Conservation (phyloP, 805 yeast genomes). For the Pichia californica region DNA sequence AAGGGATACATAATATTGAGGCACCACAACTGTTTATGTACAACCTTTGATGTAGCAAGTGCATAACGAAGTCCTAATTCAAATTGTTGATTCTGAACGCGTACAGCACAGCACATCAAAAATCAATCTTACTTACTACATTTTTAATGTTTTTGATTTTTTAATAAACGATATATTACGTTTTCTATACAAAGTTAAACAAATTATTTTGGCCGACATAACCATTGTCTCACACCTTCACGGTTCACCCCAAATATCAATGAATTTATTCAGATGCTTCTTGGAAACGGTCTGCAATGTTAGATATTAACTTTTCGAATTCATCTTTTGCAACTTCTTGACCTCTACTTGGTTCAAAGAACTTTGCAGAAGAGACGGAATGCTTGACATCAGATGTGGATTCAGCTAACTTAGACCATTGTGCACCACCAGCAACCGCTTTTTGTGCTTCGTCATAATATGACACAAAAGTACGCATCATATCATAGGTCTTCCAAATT, state of each 20-base stretch:
- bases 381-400: conserved; percentile 89
- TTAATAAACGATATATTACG: neutral
- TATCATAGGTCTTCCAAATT: conserved; percentile 95
- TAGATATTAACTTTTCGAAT: conserved; percentile 67
- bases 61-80: too few species aligned
- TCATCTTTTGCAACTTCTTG: conserved; percentile 68
- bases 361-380: conserved; percentile 88
- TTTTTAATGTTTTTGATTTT: too few species aligned
- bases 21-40: too few species aligned
- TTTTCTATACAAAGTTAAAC: conserved; percentile 7
- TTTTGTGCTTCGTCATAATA: conserved; percentile 97
- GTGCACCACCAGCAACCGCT: conserved; percentile 88
- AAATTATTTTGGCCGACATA: neutral
- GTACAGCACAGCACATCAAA: too few species aligned
- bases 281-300: conserved; percentile 85
- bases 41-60: too few species aligned
- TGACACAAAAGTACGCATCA: conserved; percentile 92
- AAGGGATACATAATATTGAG: too few species aligned
- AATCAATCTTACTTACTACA: too few species aligned
- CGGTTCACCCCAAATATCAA: neutral
- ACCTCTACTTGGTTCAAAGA: conserved; percentile 93
- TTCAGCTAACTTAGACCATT: conserved; percentile 89
- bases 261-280: conserved; percentile 77
- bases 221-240: neutral
- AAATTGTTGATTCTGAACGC: too few species aligned